These are phyloP conservation scores for Calycina herbarum DNA, from an alignment of 2,329 filamentous ascomycete genomes.

Conservation along the genomic window DNA sequence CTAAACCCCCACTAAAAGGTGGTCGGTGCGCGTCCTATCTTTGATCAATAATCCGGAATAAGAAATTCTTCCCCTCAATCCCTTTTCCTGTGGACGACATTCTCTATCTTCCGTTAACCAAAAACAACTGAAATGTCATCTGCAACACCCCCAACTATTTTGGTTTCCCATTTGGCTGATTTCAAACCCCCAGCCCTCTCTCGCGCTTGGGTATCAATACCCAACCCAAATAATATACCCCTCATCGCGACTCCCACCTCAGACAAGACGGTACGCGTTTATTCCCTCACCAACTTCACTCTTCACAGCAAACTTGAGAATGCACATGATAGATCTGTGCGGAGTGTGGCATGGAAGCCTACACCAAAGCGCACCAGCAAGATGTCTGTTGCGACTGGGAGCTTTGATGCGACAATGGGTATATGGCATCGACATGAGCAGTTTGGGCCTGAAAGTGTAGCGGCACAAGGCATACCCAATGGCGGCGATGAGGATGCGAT, in stretches of 20 bases:
- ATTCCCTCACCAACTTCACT: conserved; percentile 79
- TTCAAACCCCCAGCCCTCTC: conserved; percentile 55
- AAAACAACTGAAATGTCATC: neutral
- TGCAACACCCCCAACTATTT: neutral
- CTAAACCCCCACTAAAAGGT: neutral
- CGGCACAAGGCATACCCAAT: neutral
- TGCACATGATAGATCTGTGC: conserved; percentile 88
- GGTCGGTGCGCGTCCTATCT: conserved; percentile 3
- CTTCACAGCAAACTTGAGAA: conserved; percentile 78
- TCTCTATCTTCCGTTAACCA: neutral
- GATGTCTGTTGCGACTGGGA: conserved; percentile 84
- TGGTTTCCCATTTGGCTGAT: conserved; percentile 30
- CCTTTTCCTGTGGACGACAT: neutral
- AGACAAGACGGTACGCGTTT: conserved; percentile 83
- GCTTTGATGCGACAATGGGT: conserved; percentile 90
- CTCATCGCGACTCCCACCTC: conserved; percentile 86
- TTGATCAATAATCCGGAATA: neutral
- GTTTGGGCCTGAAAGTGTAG: neutral
- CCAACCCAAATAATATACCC: conserved; percentile 78
- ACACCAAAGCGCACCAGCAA: conserved; percentile 56
- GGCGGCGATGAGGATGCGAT: conserved; percentile 34
- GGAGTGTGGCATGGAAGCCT: conserved; percentile 86
- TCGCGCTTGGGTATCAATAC: conserved; percentile 82
- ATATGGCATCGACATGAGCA: conserved; percentile 67
- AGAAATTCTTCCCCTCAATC: neutral